Evolutionary conservation across 768 basidiomycete genomes (phyloP).

Genomic region (Paxillus rubicundulus): DNA sequence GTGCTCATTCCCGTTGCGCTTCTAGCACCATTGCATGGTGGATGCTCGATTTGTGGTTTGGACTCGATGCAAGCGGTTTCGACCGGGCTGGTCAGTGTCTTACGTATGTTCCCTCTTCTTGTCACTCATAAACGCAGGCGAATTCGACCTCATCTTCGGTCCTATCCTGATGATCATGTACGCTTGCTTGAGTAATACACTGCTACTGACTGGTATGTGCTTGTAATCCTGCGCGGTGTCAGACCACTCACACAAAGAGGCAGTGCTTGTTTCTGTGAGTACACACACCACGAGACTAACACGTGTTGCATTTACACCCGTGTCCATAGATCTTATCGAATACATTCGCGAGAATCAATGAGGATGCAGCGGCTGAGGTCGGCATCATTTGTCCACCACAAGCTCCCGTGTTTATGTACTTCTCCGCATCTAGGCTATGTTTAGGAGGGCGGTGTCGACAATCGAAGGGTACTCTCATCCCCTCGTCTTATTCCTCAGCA

Average conservation of each 20-base stretch:
- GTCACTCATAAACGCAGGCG: constrained; percentile 37
- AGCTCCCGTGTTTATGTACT: not conserved
- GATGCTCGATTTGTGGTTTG: constrained; percentile 93
- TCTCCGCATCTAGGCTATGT: constrained; percentile 69
- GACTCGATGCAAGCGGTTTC: constrained; percentile 92
- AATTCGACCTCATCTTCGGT: constrained; percentile 86
- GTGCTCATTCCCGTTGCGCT: constrained; percentile 7
- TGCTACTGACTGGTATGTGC: constrained; percentile 79
- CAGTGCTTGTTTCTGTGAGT: constrained; percentile 78
- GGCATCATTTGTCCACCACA: not conserved
- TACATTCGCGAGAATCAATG: constrained; percentile 91
- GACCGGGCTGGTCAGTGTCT: constrained; percentile 65
- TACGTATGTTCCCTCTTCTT: not conserved
- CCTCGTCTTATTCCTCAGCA: not conserved
- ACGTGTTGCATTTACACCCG: not conserved
- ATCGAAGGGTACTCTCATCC: constrained; percentile 72
- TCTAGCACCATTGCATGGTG: constrained; percentile 80
- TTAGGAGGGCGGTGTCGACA: constrained; percentile 88
- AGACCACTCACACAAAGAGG: constrained; percentile 8
- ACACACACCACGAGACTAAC: constrained; percentile 1
- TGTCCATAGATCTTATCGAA: constrained; percentile 81
- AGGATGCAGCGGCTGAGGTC: constrained; percentile 91
- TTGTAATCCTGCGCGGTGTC: constrained; percentile 1
- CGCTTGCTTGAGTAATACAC: constrained; percentile 88
- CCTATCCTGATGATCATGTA: constrained; percentile 90